Evolutionary conservation across 2,329 filamentous ascomycete species (phyloP).

Genomic region (Nannizziopsis barbatae): DNA sequence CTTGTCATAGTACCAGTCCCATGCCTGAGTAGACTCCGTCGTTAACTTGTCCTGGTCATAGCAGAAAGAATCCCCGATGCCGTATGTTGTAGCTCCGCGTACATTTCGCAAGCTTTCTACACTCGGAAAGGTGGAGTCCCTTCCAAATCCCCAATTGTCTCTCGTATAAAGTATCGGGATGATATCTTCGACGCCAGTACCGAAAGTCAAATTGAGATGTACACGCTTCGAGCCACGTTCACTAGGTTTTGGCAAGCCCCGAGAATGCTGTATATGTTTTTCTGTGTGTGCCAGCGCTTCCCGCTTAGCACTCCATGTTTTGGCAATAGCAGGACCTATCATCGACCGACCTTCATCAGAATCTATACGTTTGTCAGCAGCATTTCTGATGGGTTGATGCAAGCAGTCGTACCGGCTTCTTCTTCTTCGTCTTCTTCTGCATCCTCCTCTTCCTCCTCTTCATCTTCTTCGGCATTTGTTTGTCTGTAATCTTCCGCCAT

Average conservation of each 20-base stretch:
- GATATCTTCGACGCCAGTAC: constrained; percentile 41
- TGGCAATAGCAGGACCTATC: constrained; percentile 3
- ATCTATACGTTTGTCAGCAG: constrained; percentile 2
- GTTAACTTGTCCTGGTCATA: constrained; percentile 31
- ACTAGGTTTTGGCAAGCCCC: constrained; percentile 28
- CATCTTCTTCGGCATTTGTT: constrained; percentile 8
- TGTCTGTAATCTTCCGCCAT: constrained; percentile 17
- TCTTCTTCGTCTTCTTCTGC: background rate
- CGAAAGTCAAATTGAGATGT: constrained; percentile 42
- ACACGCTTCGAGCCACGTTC: constrained; percentile 33
- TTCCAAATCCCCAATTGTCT: constrained; percentile 38
- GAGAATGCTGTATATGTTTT: constrained; percentile 25
- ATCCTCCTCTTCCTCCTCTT: constrained; percentile 6
- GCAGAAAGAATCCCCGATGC: constrained; percentile 35
- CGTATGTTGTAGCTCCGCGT: constrained; percentile 25
- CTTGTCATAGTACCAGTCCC: constrained; percentile 44
- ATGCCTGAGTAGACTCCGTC: constrained; percentile 38
- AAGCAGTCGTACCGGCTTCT: no score
- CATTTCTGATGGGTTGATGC: background rate
- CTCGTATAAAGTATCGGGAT: constrained; percentile 38
- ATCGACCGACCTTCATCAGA: constrained; percentile 11
- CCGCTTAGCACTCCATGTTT: background rate
- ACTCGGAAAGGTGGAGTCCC: constrained; percentile 43
- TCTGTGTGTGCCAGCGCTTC: constrained; percentile 13
- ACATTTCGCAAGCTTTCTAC: constrained; percentile 28